Evolutionary conservation across 2,329 filamentous ascomycete genomes (phyloP).

Genomic region (Phialemonium atrogriseum): DNA sequence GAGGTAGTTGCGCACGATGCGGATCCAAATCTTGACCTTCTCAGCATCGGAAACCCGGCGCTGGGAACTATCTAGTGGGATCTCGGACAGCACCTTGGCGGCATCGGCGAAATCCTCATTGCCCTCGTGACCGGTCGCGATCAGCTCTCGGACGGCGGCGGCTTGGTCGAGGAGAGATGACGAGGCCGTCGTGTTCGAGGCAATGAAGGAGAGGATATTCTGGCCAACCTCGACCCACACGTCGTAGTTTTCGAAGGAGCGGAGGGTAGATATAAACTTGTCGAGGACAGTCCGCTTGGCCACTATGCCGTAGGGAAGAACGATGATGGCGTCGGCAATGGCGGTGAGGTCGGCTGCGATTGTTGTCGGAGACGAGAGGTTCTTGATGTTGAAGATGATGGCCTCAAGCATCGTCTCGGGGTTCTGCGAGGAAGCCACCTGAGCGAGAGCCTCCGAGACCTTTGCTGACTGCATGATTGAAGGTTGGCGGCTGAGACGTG

Average conservation of each 20-base stretch:
- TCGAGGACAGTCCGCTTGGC: constrained; percentile 17
- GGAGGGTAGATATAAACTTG: constrained; percentile 39
- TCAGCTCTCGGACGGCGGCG: constrained; percentile 66
- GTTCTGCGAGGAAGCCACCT: constrained; percentile 7
- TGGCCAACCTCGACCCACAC: constrained; percentile 68
- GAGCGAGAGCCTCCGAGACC: constrained; percentile 12
- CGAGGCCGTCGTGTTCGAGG: constrained; percentile 42
- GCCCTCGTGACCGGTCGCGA: constrained; percentile 75
- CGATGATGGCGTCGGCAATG: constrained; percentile 14
- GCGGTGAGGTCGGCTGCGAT: constrained; percentile 15
- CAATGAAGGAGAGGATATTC: constrained; percentile 60
- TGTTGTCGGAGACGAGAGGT: constrained; percentile 10
- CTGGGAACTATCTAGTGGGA: constrained; percentile 84
- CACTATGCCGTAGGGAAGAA: constrained; percentile 16
- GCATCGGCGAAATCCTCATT: constrained; percentile 75
- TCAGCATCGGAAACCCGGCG: constrained; percentile 74
- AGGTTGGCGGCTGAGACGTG: constrained; percentile 5
- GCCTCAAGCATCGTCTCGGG: constrained; percentile 11
- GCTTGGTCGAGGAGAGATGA: constrained; percentile 79
- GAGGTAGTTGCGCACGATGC: constrained; percentile 88
- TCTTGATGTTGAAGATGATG: constrained; percentile 15
- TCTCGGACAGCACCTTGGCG: constrained; percentile 70
- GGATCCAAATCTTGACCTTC: constrained; percentile 80
- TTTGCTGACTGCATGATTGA: constrained; percentile 13
- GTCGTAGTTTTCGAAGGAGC: constrained; percentile 50